These are phyloP conservation scores for Torulaspora indica DNA, from an alignment of 805 yeast species.

Conservation along the genomic window DNA sequence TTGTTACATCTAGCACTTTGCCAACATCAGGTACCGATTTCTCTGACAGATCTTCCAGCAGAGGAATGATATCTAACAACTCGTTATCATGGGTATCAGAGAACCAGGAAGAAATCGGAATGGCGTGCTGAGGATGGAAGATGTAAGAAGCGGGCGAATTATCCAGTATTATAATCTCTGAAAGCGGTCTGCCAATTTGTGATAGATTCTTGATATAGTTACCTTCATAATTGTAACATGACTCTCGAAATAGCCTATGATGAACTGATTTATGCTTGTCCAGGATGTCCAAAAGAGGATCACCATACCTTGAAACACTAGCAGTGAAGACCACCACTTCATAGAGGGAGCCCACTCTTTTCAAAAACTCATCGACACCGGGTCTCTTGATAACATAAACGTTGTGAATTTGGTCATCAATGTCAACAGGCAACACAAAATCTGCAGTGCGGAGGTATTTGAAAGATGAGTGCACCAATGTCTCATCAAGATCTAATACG, in stretches of 20 bases:
- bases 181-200: constrained; percentile 88
- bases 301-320: constrained; percentile 91
- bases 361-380: constrained; percentile 91
- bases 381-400: constrained; percentile 97
- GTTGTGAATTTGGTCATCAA: constrained; percentile 85
- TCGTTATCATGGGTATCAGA: constrained; percentile 97
- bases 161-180: constrained; percentile 84
- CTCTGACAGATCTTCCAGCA: constrained; percentile 76
- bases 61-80: constrained; percentile 83
- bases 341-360: constrained; percentile 73
- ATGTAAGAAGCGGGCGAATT: constrained; percentile 98
- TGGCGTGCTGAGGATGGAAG: constrained; percentile 96
- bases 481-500: constrained; percentile 90
- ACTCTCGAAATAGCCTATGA: constrained; percentile 89
- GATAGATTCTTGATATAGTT: constrained; percentile 90
- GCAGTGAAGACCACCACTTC: constrained; percentile 98
- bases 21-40: constrained; percentile 77
- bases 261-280: constrained; percentile 74
- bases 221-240: constrained; percentile 90
- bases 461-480: constrained; percentile 92
- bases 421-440: constrained; percentile 95
- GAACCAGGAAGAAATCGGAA: constrained; percentile 97
- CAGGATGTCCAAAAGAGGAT: constrained; percentile 84
- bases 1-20: constrained; percentile 70
- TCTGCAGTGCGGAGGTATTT: constrained; percentile 89